These are phyloP conservation scores for Debaryomyces coudertii DNA, from an alignment of 1,139 yeast genomes.

Conservation along the genomic window DNA sequence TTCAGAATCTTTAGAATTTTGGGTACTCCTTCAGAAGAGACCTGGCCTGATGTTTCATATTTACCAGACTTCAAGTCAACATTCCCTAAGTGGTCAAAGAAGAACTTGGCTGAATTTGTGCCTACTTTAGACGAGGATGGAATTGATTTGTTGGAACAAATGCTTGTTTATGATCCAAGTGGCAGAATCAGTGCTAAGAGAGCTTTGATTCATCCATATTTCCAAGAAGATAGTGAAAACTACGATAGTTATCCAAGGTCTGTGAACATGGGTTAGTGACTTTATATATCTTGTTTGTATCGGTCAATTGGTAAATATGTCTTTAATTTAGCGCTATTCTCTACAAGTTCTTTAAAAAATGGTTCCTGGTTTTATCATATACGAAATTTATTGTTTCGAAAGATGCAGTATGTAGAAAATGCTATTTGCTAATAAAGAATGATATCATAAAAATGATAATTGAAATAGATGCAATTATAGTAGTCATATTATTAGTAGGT, in stretches of 20 bases:
- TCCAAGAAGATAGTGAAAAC: slow-evolving; percentile 55
- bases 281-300: background rate
- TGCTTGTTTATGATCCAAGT: slow-evolving; percentile 92
- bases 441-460: slow-evolving; percentile 1
- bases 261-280: slow-evolving; percentile 41
- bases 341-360: slow-evolving; percentile 3
- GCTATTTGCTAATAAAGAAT: slow-evolving; percentile 5
- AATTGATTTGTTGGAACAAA: slow-evolving; percentile 74
- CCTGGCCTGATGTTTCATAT: slow-evolving; percentile 95
- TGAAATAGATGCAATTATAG: slow-evolving; percentile 4
- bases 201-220: slow-evolving; percentile 89
- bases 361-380: slow-evolving; percentile 3
- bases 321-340: background rate
- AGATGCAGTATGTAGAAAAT: slow-evolving; percentile 6
- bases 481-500: background rate
- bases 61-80: slow-evolving; percentile 94
- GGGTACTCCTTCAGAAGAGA: slow-evolving; percentile 93
- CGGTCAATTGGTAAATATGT: background rate
- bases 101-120: slow-evolving; percentile 70
- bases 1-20: slow-evolving; percentile 89
- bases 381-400: slow-evolving; percentile 1
- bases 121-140: slow-evolving; percentile 84
- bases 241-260: slow-evolving; percentile 38
- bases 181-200: slow-evolving; percentile 92
- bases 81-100: slow-evolving; percentile 92